Evolutionary conservation across 1,284 basidiomycete genomes (phyloP).

Genomic region (Agaricales sp.): DNA sequence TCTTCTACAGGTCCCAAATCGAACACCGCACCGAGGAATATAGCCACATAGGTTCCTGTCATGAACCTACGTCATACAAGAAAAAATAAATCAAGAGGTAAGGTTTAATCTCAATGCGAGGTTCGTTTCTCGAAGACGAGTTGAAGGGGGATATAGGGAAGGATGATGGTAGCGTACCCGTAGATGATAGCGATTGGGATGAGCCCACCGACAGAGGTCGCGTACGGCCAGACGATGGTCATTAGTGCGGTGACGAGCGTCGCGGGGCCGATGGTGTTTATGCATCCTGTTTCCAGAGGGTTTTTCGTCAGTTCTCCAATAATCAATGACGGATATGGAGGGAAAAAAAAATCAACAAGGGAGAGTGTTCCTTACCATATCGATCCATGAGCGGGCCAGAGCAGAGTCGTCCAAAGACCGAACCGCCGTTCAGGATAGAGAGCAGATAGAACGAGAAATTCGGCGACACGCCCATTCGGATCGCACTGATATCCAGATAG

Average conservation of each 20-base stretch:
- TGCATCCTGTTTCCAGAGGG: conserved; percentile 21
- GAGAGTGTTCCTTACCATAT: conserved; percentile 24
- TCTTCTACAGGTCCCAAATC: conserved; percentile 49
- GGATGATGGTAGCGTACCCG: conserved; percentile 23
- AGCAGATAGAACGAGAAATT: conserved; percentile 42
- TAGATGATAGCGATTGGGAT: conserved; percentile 35
- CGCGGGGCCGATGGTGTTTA: conserved; percentile 40
- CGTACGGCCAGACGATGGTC: conserved; percentile 44
- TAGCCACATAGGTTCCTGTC: conserved; percentile 46
- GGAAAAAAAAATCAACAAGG: conserved; percentile 11
- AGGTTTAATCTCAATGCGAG: no score
- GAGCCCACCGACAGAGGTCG: conserved; percentile 22
- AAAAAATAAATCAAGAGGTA: conserved; percentile 4
- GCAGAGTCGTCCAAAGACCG: conserved; percentile 28
- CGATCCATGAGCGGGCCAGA: conserved; percentile 30
- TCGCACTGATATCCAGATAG: conserved; percentile 35
- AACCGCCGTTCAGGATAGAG: conserved; percentile 37
- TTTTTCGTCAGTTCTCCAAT: background rate
- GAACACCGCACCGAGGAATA: conserved; percentile 45
- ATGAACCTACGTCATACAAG: conserved; percentile 26
- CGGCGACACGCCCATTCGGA: conserved; percentile 25
- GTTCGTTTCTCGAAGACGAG: no score
- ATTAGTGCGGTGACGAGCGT: conserved; percentile 32
- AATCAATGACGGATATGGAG: background rate
- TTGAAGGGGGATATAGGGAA: no score